These are phyloP conservation scores for Diversispora eburnea DNA, from an alignment of 192 early-diverging fungal genomes.

Conservation along the genomic window DNA sequence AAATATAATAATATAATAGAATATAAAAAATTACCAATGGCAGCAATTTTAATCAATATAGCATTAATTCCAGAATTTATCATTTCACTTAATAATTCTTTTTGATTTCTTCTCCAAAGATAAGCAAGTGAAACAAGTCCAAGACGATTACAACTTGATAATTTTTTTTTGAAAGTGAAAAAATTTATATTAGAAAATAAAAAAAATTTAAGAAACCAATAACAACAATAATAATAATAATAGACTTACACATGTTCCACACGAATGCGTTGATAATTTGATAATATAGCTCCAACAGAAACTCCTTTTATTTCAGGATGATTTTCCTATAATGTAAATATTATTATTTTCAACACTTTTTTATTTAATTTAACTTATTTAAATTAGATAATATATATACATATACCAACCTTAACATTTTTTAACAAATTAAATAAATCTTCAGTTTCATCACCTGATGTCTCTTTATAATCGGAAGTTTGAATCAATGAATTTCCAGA, in stretches of 20 bases:
- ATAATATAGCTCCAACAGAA: slow-evolving; percentile 92
- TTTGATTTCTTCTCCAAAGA: slow-evolving; percentile 88
- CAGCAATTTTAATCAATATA: slow-evolving; percentile 91
- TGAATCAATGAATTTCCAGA: slow-evolving; percentile 63
- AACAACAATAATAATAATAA: neutral
- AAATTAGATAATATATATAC: neutral
- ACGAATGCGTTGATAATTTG: slow-evolving; percentile 94
- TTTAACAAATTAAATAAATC: slow-evolving; percentile 77
- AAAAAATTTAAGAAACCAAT: too few species aligned
- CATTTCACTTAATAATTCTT: slow-evolving; percentile 82
- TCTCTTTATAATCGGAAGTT: slow-evolving; percentile 62
- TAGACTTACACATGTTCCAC: slow-evolving; percentile 85
- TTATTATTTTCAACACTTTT: neutral
- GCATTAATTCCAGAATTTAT: slow-evolving; percentile 71
- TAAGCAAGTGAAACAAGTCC: slow-evolving; percentile 80
- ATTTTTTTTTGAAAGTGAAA: neutral
- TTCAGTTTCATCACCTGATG: slow-evolving; percentile 87
- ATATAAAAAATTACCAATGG: slow-evolving; percentile 39
- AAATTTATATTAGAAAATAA: too few species aligned
- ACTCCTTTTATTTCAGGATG: slow-evolving; percentile 84
- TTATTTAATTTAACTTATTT: neutral
- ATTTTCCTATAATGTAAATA: slow-evolving; percentile 28
- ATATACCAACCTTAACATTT: slow-evolving; percentile 58
- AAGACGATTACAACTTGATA: slow-evolving; percentile 71
- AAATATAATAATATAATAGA: slow-evolving; percentile 25